Conservation (phyloP, 441 rosid species). For the Geranium incanum region DNA sequence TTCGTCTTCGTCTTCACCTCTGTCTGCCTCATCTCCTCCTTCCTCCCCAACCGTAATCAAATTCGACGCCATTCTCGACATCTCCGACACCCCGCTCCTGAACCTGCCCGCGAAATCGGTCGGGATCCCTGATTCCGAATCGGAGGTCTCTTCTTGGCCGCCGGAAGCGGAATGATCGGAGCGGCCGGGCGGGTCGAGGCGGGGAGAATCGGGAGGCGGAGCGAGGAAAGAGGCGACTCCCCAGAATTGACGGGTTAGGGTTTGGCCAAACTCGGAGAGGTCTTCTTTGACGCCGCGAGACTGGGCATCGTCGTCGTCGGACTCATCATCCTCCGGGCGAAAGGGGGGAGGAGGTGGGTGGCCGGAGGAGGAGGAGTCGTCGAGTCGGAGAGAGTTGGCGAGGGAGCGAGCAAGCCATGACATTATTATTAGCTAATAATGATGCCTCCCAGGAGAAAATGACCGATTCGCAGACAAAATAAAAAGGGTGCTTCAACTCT, state of each 20-base stretch:
- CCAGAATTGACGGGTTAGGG: slow-evolving; percentile 19
- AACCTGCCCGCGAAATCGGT: slow-evolving; percentile 22
- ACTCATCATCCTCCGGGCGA: not conserved
- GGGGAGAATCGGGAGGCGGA: slow-evolving; percentile 7
- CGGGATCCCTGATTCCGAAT: not conserved
- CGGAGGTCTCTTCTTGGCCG: slow-evolving; percentile 21
- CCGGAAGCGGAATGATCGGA: slow-evolving; percentile 20
- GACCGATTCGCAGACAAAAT: too few species aligned
- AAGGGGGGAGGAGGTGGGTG: not conserved
- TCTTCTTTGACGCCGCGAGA: slow-evolving; percentile 15
- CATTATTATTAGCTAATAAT: too few species aligned
- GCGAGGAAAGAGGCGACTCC: slow-evolving; percentile 21
- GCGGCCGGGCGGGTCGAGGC: too few species aligned
- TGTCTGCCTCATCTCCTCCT: slow-evolving; percentile 12
- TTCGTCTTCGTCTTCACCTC: slow-evolving; percentile 13
- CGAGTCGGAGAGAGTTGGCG: not conserved
- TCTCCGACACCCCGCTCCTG: slow-evolving; percentile 11
- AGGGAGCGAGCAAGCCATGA: too few species aligned
- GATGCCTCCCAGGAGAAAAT: too few species aligned
- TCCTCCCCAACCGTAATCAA: slow-evolving; percentile 22
- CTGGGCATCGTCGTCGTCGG: not conserved
- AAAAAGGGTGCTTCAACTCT: too few species aligned
- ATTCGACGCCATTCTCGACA: slow-evolving; percentile 18
- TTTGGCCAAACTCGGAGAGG: slow-evolving; percentile 18
- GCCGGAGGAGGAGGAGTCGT: not conserved